Conservation (phyloP, 176 grass and related monocot species). For the Avena atlantica region DNA sequence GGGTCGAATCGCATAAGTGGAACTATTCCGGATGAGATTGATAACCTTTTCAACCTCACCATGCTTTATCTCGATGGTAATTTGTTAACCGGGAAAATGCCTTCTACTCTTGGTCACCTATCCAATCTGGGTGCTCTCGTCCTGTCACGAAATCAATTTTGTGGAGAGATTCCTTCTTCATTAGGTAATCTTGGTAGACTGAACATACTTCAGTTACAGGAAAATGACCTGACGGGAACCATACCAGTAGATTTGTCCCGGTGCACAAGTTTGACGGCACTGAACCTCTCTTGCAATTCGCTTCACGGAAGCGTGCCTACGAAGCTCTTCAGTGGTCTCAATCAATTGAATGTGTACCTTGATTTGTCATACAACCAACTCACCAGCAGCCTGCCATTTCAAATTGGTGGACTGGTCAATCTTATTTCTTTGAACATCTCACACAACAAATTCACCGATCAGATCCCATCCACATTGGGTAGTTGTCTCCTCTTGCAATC, state of each 20-base stretch:
- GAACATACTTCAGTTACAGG: background rate
- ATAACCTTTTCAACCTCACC: background rate
- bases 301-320: background rate
- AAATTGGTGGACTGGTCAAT: constrained; percentile 50
- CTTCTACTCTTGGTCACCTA: background rate
- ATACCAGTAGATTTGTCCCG: background rate
- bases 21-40: background rate
- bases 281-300: background rate
- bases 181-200: background rate
- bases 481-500: constrained; percentile 50
- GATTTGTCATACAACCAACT: constrained; percentile 62
- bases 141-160: background rate
- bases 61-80: background rate
- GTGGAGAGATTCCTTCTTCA: background rate
- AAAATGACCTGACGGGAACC: background rate
- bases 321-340: background rate
- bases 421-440: constrained; percentile 35
- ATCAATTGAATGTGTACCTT: background rate
- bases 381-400: constrained; percentile 39
- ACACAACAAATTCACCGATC: constrained; percentile 40
- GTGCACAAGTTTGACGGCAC: background rate
- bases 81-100: background rate
- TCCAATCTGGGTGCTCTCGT: background rate
- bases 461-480: constrained; percentile 53
- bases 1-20: background rate